Evolutionary conservation across 768 basidiomycete species (phyloP).

Genomic region (Dacryopinax spathularia): DNA sequence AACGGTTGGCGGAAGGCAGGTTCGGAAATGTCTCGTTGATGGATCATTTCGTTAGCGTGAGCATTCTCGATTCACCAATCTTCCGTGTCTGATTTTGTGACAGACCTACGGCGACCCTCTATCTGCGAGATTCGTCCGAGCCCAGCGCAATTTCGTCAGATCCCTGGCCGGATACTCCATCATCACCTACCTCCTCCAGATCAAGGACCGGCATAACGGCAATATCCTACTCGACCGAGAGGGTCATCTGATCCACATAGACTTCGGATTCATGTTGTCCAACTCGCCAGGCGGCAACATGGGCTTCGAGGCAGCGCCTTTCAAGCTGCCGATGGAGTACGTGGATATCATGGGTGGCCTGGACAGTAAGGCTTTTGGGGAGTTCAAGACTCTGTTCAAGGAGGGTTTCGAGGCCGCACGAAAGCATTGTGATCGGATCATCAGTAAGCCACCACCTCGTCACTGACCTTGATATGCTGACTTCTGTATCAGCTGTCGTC

Average conservation of each 20-base stretch:
- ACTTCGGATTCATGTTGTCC: slow-evolving; percentile 95
- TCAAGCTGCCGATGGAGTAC: slow-evolving; percentile 91
- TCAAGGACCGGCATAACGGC: slow-evolving; percentile 97
- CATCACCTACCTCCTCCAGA: slow-evolving; percentile 89
- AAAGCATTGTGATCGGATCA: slow-evolving; percentile 92
- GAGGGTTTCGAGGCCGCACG: slow-evolving; percentile 87
- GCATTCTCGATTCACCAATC: slow-evolving; percentile 18
- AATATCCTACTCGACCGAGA: slow-evolving; percentile 94
- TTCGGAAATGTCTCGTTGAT: slow-evolving; percentile 77
- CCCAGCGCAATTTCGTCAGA: slow-evolving; percentile 87
- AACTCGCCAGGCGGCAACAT: slow-evolving; percentile 88
- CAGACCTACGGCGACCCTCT: slow-evolving; percentile 84
- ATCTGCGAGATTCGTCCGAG: slow-evolving; percentile 74
- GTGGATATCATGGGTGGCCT: slow-evolving; percentile 88
- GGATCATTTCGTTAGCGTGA: slow-evolving; percentile 80
- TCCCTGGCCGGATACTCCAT: slow-evolving; percentile 89
- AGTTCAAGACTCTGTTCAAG: slow-evolving; percentile 77
- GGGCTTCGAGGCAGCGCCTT: slow-evolving; percentile 98
- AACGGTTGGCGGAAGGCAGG: slow-evolving; percentile 62
- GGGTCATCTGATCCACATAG: slow-evolving; percentile 69
- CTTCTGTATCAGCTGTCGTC: slow-evolving; percentile 44
- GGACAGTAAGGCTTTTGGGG: slow-evolving; percentile 54
- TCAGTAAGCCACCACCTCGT: slow-evolving; percentile 41
- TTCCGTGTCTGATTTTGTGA: neutral
- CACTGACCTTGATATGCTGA: neutral